Base-by-base conservation (phyloP, 306 rosid genomes). In the Cicer cuneatum region DNA sequence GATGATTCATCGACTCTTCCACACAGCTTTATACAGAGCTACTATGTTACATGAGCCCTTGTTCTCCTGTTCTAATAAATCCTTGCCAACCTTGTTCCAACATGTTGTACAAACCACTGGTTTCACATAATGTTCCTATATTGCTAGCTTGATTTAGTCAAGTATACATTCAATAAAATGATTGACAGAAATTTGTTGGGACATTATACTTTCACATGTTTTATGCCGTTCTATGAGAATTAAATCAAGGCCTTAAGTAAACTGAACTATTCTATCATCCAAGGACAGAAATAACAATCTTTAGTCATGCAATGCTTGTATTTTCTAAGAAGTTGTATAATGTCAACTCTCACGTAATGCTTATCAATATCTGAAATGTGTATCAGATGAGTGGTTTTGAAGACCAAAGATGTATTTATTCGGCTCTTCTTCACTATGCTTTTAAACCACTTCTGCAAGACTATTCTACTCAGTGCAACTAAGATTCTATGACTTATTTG, bases 381-480 rank as follows among this genome's bases (percentile, higher is more conserved):
- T 24, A 56, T 69, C 52, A 69, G 63, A 43, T 66, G 29, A 13
- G 69, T 59, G 63, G 59, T 66, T 58, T 42, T 51, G 35, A 4
- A 51, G 73, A 56, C 4, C 18, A 69, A 35, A 57, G 10, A 48
- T 48, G 48, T 12, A 15, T 40, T 45, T 69, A 24, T 24, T 3
- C 6, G 18, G 56, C 46, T 66, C 21, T 46, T 69, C 58, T 48
- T 10, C 16, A 13, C 49, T 48, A 8, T 60, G 66, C 49, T 75
- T 69, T 74, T 33, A 79, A 70, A 45, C 18, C 29, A 49, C 33
- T 79, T 33, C 67, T 70, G 61, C 49, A 13, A 38, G 77, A 37
- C 63, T 69, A 59, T 69, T 43, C 10, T 33, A 35, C 56, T 2
- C 35, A n/a, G 7, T 57, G 21, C 39, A 37, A 47, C 12, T 37